Evolutionary conservation across 108 stramenopile genomes (phyloP).

Genomic region (Cylindrotheca fusiformis): DNA sequence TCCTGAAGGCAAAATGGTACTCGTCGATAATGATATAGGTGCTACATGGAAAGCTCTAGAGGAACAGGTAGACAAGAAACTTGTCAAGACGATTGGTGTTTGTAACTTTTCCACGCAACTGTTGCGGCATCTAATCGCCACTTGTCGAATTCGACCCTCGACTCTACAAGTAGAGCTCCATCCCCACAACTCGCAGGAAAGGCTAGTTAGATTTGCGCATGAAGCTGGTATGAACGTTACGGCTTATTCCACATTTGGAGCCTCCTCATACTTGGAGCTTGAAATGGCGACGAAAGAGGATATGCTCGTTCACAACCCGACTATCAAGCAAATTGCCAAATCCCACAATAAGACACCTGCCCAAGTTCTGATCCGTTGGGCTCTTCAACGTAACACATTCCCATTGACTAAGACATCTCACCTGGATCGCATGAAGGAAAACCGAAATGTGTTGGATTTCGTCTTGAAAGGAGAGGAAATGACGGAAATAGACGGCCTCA

Average conservation of each 20-base stretch:
- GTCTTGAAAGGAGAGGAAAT: constrained; percentile 73
- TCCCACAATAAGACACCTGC: constrained; percentile 73
- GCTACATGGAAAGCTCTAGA: constrained; percentile 93
- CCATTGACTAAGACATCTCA: constrained; percentile 80
- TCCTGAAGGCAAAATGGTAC: constrained; percentile 74
- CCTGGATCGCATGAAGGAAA: constrained; percentile 69
- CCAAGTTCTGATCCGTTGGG: constrained; percentile 90
- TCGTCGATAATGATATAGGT: constrained; percentile 69
- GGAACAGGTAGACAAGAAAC: constrained; percentile 44
- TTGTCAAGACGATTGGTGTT: constrained; percentile 72
- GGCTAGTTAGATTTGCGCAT: constrained; percentile 79
- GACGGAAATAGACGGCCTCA: constrained; percentile 63
- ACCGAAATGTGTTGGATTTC: constrained; percentile 79
- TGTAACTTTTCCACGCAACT: constrained; percentile 86
- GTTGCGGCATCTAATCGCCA: constrained; percentile 72
- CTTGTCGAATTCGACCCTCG: constrained; percentile 70
- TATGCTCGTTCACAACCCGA: constrained; percentile 55
- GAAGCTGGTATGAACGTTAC: constrained; percentile 78
- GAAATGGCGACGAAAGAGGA: constrained; percentile 76
- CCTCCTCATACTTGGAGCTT: constrained; percentile 74
- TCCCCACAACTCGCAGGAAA: constrained; percentile 80
- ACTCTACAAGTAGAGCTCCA: constrained; percentile 91
- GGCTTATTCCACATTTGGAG: constrained; percentile 84
- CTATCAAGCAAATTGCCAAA: constrained; percentile 54
- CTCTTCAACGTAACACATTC: constrained; percentile 75